Percentiles rank a stretch among this genome's conserved stretches.
phyloP scores from a whole-genome alignment of 129 eudicot species.

The Deinandra increscens region DNA sequence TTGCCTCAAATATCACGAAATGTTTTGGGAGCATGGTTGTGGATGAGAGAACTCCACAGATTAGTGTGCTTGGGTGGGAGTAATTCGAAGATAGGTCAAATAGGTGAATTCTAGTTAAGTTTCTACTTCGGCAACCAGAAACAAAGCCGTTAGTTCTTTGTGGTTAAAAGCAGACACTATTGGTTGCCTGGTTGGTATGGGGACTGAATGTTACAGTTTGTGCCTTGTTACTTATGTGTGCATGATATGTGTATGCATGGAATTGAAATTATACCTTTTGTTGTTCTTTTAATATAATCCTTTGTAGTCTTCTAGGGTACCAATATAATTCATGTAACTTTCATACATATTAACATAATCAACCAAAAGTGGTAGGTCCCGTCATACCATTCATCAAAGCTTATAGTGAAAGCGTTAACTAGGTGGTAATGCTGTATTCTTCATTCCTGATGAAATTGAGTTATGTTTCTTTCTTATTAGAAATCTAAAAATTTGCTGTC shows the following conservation, averaged over 20 bases:
- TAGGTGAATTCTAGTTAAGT: not conserved
- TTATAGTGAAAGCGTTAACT: not conserved
- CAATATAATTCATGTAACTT: not conserved
- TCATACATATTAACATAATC: not conserved
- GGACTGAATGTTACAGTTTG: not conserved
- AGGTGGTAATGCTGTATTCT: conserved; percentile 8
- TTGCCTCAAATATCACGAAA: not conserved
- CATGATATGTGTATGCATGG: conserved; percentile 10
- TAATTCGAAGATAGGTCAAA: not conserved
- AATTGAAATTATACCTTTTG: not conserved
- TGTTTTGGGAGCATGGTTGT: not conserved
- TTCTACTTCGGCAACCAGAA: not conserved
- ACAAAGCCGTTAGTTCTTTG: not conserved
- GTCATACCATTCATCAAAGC: conserved; percentile 6
- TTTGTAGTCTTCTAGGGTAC: not conserved
- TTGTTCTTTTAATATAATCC: not conserved
- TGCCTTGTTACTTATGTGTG: conserved; percentile 9
- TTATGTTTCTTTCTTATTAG: conserved; percentile 20
- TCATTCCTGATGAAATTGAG: not conserved
- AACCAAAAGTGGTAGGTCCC: not conserved
- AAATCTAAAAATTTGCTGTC: not conserved
- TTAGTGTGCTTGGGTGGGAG: not conserved
- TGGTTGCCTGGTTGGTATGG: not conserved
- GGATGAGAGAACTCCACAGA: not conserved
- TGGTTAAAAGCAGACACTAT: not conserved